phyloP scores from a whole-genome alignment of 148 eudicot species.

The Fagopyrum tataricum region DNA sequence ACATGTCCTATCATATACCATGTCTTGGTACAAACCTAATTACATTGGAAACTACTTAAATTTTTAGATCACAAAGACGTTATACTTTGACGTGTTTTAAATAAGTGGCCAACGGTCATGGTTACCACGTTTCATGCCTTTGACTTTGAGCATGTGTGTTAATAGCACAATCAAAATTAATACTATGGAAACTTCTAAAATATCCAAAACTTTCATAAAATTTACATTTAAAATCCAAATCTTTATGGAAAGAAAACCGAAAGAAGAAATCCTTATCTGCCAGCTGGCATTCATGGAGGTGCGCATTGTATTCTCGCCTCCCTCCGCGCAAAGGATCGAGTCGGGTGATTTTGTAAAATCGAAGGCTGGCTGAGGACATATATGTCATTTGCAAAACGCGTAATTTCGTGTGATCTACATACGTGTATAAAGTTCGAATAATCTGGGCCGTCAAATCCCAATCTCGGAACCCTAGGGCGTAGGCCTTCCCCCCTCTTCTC shows the following conservation, averaged over 20 bases:
- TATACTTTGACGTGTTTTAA: background rate
- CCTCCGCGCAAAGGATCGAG: background rate
- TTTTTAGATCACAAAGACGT: background rate
- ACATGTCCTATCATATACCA: too few species aligned
- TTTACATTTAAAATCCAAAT: background rate
- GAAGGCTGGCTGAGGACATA: conserved; percentile 8
- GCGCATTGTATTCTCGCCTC: background rate
- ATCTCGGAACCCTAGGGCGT: conserved; percentile 28
- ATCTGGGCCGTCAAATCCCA: conserved; percentile 28
- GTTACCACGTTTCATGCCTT: background rate
- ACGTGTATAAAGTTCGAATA: conserved; percentile 22
- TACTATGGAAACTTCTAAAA: background rate
- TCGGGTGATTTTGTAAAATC: background rate
- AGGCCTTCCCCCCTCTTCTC: conserved; percentile 9
- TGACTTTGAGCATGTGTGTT: too few species aligned
- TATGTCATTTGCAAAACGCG: conserved; percentile 12
- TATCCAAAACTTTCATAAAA: background rate
- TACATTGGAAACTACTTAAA: too few species aligned
- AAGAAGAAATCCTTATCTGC: conserved; percentile 3
- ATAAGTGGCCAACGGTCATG: conserved; percentile 1
- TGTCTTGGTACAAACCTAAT: too few species aligned
- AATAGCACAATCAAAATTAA: too few species aligned
- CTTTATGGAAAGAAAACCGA: background rate
- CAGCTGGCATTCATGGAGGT: background rate
- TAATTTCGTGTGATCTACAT: conserved; percentile 26